Base-by-base conservation (phyloP, 1,284 basidiomycete species). In the Malassezia arunalokei region DNA sequence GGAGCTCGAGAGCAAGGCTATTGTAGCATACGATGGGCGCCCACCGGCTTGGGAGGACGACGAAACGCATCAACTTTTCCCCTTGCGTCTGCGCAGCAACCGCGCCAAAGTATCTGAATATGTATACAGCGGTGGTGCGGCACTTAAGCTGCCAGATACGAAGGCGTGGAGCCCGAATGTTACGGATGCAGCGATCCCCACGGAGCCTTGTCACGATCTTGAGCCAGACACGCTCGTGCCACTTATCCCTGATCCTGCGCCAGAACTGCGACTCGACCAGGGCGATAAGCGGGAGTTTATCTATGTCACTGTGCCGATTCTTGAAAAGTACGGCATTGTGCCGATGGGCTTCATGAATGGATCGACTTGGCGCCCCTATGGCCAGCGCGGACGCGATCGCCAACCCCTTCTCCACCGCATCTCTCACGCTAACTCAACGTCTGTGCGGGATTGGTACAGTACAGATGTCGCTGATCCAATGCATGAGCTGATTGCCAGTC, bases 121-220 rank as follows among this genome's bases (percentile, higher is more conserved):
- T 24, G 17, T 40, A 3, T 40, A 17, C 39, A 37, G 38, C 27
- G 20, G 27, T 28, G 20, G 20, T 7, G 6, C 17, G 37, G 4
- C 27, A 15, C 15, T 37, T 6, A 27, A 14, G 7, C 60, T 76
- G 40, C 73, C 63, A 11, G 63, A 75, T 37, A 69, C 73, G 2
- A 73, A 76, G 60, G 73, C 76, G 45, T 72, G 74, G 41, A 73
- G 74, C 5, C 42, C 50, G 9, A 66, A 68, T 24, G 64, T 63
- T n/a, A 58, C 60, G n/a, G 54, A 56, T 27, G 20, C 39, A 3
- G 30, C 30, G 28, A n/a, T 56, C n/a, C 46, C 54, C 1, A 40
- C 42, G 6, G 46, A 57, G 41, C 43, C 50, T 4, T 59, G 57
- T 24, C 60, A 59, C 38, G 60, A 62, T 35, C 29, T 56, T 14